Base-by-base conservation (phyloP, 148 eudicot species). In the Heliosperma pusillum region DNA sequence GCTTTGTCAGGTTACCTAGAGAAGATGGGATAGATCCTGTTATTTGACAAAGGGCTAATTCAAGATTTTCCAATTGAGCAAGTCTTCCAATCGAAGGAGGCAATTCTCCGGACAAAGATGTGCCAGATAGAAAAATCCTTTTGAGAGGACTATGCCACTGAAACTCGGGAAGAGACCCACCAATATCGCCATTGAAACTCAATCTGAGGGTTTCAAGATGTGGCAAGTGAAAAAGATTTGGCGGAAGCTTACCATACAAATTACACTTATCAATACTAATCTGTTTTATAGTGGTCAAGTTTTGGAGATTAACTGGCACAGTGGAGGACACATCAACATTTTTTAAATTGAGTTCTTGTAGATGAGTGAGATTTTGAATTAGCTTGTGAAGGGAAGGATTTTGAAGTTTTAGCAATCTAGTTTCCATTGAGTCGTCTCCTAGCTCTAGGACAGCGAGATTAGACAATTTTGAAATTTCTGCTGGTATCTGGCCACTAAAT, bases 101-200 rank as follows among this genome's bases (percentile, higher is more conserved):
- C 5, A 86, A 10, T 25, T 33, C 50, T 47, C 86, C 86, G 0
- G 74, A 71, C 20, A 85, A 75, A 11, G 19, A 50, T 10, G 86
- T 86, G 1, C 0, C 0, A 3, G 10, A 0, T 12, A 84, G 72
- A 0, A 2, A 4, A 15, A 86, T 17, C 0, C 0, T 3, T 61
- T 19, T 19, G 9, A 83, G 80, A 10, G 76, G 58, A 55, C 30
- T 72, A 0, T n/a, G 42, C 1, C 1, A 13, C 33, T 4, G 76
- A 77, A 83, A 86, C 63, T 83, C 80, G 9, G 86, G 84, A 63
- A 85, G 72, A 26, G 20, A 10, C 8, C 86, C 86, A 8, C 1
- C 52, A 2, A 83, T 77, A 0, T 66, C 0, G 1, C 1, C 2
- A 27, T 86, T 86, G 2, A 9, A 9, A 8, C 22, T 10, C 53